These are phyloP conservation scores for Solanum hybrid DNA, from an alignment of 305 asterid species.

Conservation along the genomic window DNA sequence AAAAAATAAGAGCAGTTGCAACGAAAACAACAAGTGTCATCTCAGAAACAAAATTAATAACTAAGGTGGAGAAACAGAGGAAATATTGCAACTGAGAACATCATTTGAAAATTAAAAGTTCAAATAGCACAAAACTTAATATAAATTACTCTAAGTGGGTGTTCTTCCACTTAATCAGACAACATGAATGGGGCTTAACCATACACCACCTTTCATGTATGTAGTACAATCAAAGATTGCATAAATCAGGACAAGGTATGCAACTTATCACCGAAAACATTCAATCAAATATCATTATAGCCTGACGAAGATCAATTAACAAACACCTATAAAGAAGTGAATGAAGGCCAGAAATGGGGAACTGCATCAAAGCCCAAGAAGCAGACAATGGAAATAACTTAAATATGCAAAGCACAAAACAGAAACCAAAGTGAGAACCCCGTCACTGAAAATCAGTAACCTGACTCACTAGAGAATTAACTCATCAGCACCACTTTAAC, in stretches of 20 bases:
- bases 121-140: background rate
- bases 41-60: constrained; percentile 1
- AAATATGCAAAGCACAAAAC: background rate
- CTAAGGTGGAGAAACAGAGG: constrained; percentile 4
- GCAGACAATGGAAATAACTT: background rate
- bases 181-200: background rate
- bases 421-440: background rate
- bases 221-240: background rate
- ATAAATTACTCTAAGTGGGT: background rate
- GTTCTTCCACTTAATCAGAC: background rate
- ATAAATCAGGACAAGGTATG: background rate
- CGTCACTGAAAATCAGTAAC: background rate
- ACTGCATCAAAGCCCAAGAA: background rate
- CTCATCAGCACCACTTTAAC: background rate
- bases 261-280: background rate
- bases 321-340: background rate
- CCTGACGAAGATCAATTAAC: background rate
- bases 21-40: background rate
- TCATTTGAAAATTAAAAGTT: background rate
- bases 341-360: background rate
- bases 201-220: background rate
- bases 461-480: background rate
- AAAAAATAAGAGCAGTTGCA: background rate
- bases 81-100: background rate
- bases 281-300: background rate